phyloP scores from a whole-genome alignment of 2,329 filamentous ascomycete genomes.

The Celoporthe dispersa region DNA sequence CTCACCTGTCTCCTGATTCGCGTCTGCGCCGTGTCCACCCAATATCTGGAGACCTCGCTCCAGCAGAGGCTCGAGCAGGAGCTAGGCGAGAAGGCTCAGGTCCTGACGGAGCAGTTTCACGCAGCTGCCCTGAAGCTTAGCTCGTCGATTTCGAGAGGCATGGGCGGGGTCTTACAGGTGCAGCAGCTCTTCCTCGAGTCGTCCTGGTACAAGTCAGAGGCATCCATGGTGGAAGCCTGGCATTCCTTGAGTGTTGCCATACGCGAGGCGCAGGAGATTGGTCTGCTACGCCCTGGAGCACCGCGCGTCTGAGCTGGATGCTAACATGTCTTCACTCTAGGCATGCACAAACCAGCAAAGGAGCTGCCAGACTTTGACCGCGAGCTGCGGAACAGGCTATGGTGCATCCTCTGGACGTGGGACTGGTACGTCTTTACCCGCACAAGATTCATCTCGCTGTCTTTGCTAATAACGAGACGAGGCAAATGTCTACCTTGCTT shows the following conservation, averaged over 20 bases:
- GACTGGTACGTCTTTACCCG: constrained; percentile 23
- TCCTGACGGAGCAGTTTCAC: constrained; percentile 47
- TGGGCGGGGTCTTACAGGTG: constrained; percentile 49
- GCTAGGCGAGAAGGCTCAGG: constrained; percentile 44
- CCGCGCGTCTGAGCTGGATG: not conserved
- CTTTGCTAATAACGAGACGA: constrained; percentile 2
- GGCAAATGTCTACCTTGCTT: constrained; percentile 30
- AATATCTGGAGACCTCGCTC: constrained; percentile 44
- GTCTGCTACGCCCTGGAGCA: constrained; percentile 34
- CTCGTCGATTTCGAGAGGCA: constrained; percentile 46
- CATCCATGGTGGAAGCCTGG: constrained; percentile 53
- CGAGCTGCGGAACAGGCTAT: constrained; percentile 27
- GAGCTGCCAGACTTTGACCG: constrained; percentile 25
- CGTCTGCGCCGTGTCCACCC: constrained; percentile 50
- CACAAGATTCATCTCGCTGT: not conserved
- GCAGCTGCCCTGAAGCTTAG: constrained; percentile 48
- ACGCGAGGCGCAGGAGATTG: constrained; percentile 53
- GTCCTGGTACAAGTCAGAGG: constrained; percentile 52
- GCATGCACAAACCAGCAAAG: constrained; percentile 27
- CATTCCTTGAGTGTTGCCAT: constrained; percentile 49
- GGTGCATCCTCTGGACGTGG: constrained; percentile 30
- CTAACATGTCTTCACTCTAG: not conserved
- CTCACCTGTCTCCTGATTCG: constrained; percentile 53
- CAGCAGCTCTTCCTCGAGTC: constrained; percentile 54
- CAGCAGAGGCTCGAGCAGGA: constrained; percentile 49